Evolutionary conservation across 1,284 basidiomycete genomes (phyloP).

Genomic region (Boletus semigastroideus): DNA sequence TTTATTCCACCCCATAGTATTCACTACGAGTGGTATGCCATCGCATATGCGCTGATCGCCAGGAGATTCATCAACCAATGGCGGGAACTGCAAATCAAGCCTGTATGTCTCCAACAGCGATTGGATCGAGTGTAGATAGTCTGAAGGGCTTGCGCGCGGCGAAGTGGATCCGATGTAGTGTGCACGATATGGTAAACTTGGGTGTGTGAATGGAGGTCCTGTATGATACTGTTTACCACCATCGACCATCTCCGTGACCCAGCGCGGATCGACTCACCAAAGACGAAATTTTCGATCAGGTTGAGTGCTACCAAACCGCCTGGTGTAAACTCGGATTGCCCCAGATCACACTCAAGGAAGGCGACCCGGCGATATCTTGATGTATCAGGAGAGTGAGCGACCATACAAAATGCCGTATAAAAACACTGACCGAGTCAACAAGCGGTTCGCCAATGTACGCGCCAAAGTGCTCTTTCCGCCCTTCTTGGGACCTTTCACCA

Average conservation of each 20-base stretch:
- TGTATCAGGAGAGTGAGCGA: neutral
- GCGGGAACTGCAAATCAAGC: conserved; percentile 63
- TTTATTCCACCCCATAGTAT: conserved; percentile 97
- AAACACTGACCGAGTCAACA: conserved; percentile 56
- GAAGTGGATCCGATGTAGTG: conserved; percentile 85
- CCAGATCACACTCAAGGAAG: conserved; percentile 89
- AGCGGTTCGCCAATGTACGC: conserved; percentile 69
- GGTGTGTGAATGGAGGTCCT: conserved; percentile 89
- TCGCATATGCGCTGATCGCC: conserved; percentile 47
- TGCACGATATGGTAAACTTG: conserved; percentile 65
- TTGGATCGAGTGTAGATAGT: conserved; percentile 73
- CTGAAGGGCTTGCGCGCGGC: conserved; percentile 77
- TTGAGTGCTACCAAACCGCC: conserved; percentile 84
- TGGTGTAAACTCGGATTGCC: conserved; percentile 92
- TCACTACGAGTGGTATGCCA: conserved; percentile 83
- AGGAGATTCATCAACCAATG: conserved; percentile 24
- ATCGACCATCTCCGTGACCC: neutral
- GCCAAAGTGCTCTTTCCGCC: conserved; percentile 90
- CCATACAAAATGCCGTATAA: neutral
- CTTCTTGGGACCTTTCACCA: conserved; percentile 86
- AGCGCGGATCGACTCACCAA: conserved; percentile 52
- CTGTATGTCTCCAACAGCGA: conserved; percentile 72
- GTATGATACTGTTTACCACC: conserved; percentile 1
- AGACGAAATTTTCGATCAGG: conserved; percentile 62
- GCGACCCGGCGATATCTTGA: conserved; percentile 73